Conservation (phyloP, 2,329 filamentous ascomycete species). For the Seiridium unicorne region DNA sequence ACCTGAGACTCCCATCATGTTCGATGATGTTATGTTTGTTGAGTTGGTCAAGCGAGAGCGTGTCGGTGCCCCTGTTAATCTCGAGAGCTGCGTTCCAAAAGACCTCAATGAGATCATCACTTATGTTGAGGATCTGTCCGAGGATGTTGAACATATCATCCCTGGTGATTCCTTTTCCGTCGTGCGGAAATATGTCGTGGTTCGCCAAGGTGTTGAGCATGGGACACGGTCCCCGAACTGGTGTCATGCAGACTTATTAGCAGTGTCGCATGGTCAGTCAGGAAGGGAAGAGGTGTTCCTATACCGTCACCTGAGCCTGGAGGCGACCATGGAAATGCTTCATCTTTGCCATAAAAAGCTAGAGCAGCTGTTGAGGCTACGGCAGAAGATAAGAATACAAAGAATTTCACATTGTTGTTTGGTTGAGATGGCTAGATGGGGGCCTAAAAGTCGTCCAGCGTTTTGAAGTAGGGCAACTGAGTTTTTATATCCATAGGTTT, state of each 20-base stretch:
- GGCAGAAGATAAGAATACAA: no score
- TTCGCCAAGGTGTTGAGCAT: slow-evolving; percentile 11
- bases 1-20: slow-evolving; percentile 9
- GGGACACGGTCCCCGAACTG: slow-evolving; percentile 4
- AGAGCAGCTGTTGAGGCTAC: no score
- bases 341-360: not conserved
- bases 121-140: not conserved
- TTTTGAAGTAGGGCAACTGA: no score
- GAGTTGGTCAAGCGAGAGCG: slow-evolving; percentile 7
- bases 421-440: no score
- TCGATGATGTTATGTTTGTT: slow-evolving; percentile 6
- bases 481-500: no score
- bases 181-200: slow-evolving; percentile 9
- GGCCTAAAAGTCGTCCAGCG: no score
- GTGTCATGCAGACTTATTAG: no score
- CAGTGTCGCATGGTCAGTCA: not conserved
- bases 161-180: not conserved
- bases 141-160: not conserved
- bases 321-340: not conserved
- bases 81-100: not conserved
- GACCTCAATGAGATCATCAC: not conserved
- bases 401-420: no score
- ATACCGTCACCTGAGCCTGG: not conserved
- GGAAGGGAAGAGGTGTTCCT: not conserved
- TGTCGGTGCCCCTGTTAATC: not conserved